Base-by-base conservation (phyloP, 495 filamentous ascomycete species). In the Platismatia glauca region DNA sequence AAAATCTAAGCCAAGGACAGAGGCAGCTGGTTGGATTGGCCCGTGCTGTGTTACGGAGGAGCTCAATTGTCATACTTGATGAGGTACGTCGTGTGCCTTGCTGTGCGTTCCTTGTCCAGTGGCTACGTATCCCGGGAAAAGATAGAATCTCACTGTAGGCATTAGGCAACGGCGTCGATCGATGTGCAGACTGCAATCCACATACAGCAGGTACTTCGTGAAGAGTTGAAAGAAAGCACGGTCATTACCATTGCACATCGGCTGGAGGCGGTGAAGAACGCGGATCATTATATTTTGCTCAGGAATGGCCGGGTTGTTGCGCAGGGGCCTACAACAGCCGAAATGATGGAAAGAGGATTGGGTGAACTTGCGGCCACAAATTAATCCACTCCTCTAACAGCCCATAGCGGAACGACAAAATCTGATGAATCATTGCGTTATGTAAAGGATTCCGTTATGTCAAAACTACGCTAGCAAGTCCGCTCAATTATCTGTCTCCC, bases 181-280 rank as follows among this genome's bases (percentile, higher is more conserved):
- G 90, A 95, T 67, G 79, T 79, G 64, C 84, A 86, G 70, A 94
- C 88, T 2, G 87, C 88, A n/a, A 73, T 82, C 67, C 78, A 85
- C 60, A 90, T 94, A 55, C 90, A 95, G 76, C 78, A 84, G 67
- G 76, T 94, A 39, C 70, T 95, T 60, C 73, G 86, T 37, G 85
- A 89, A 66, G 89, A 93, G 76, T 76, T 94, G 75, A 76, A 72
- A 55, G 76, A 85, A 43, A 91, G 88, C 64, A 95, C 90, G 4
- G 89, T 95, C 18, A 85, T 95, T 56, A 91, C 88, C 6, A 91
- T 95, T 73, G 90, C 90, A 48, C 90, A 95, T 79, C 84, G 89
- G 50, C 69, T 89, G 31, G 89, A 91, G 71, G 89, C 89, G 29
- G 88, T 91, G n/a, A 81, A 81, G 71, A 82, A 87, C 68, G 89